A percentile compares a stretch with the other conserved stretches of the same genome.
Evolutionary conservation across 345 rosid genomes (phyloP).

Genomic region (Rhodamnia rubescens): DNA sequence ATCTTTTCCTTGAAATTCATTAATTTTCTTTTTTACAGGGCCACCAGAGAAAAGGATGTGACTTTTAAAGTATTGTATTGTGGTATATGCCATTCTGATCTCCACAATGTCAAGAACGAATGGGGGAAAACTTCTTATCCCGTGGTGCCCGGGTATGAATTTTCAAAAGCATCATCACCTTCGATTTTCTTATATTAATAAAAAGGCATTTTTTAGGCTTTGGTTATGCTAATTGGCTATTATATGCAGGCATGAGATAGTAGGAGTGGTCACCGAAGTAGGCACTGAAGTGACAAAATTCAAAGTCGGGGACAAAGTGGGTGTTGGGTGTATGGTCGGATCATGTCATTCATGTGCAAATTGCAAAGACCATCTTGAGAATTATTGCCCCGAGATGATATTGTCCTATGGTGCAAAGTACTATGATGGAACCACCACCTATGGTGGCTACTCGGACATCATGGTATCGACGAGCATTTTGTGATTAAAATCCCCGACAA

Average conservation of each 20-base stretch:
- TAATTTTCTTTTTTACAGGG: background rate
- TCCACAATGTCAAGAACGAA: constrained; percentile 24
- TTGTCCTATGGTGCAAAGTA: background rate
- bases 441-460: constrained; percentile 31
- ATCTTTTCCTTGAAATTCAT: background rate
- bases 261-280: constrained; percentile 23
- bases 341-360: constrained; percentile 13
- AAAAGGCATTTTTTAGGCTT: no score
- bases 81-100: constrained; percentile 35
- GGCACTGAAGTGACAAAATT: constrained; percentile 22
- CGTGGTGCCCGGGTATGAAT: constrained; percentile 33
- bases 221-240: no score
- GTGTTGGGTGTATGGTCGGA: constrained; percentile 28
- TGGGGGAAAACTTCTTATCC: constrained; percentile 33
- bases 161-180: background rate
- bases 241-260: constrained; percentile 22
- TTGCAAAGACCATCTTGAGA: constrained; percentile 3
- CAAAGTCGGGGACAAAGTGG: constrained; percentile 26
- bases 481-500: constrained; percentile 37
- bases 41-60: constrained; percentile 23
- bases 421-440: constrained; percentile 13
- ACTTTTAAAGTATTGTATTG: constrained; percentile 25
- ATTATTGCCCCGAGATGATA: background rate
- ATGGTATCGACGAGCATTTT: constrained; percentile 44
- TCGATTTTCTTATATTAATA: background rate